Evolutionary conservation across 371 early-diverging fungal genomes (phyloP).

Genomic region (Mucor indicus): DNA sequence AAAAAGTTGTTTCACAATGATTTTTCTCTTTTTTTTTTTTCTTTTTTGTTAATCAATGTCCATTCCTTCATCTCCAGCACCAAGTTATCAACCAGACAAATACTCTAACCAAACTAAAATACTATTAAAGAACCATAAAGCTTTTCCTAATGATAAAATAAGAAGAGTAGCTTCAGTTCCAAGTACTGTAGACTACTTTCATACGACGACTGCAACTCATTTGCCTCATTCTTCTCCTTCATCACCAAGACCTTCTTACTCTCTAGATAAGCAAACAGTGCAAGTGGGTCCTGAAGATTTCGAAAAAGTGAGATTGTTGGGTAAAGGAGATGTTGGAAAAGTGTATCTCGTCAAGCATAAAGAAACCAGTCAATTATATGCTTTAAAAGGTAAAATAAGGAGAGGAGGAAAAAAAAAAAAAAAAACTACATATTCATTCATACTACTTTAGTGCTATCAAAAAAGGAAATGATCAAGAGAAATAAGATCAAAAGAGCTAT

Average conservation of each 20-base stretch:
- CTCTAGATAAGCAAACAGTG: constrained; percentile 39
- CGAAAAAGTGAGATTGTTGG: constrained; percentile 79
- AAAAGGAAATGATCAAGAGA: constrained; percentile 77
- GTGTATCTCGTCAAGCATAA: constrained; percentile 79
- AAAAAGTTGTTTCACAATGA: background rate
- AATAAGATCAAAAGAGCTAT: constrained; percentile 70
- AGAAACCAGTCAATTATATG: constrained; percentile 62
- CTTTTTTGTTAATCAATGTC: background rate
- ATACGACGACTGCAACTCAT: background rate
- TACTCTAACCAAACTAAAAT: constrained; percentile 7
- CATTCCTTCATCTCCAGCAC: constrained; percentile 19
- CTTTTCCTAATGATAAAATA: background rate
- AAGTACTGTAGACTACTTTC: constrained; percentile 31
- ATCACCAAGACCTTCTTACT: constrained; percentile 11
- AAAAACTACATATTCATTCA: constrained; percentile 86
- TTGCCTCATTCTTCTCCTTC: background rate
- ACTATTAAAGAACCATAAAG: constrained; percentile 4
- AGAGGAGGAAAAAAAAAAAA: constrained; percentile 47
- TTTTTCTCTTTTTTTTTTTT: background rate
- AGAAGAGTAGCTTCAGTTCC: constrained; percentile 54
- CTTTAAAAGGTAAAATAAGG: constrained; percentile 93
- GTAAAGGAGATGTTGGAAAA: constrained; percentile 92
- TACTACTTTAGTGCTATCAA: constrained; percentile 69
- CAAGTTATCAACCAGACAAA: constrained; percentile 20
- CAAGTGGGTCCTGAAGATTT: constrained; percentile 54